Conservation (phyloP, 2,329 filamentous ascomycete species). For the Penicillium sp. region DNA sequence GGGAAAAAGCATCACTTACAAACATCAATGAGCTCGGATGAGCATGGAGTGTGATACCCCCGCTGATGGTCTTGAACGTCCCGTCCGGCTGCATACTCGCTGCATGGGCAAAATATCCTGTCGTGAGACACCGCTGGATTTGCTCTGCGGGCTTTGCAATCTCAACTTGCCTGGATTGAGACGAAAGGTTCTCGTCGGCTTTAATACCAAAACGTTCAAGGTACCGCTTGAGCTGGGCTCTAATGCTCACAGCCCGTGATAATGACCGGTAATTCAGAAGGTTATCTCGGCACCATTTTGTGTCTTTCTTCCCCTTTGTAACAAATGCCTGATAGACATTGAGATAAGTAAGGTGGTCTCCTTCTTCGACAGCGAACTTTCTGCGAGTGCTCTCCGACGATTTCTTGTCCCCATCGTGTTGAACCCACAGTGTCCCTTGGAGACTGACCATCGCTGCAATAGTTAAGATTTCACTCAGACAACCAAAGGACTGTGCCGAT, state of each 20-base stretch:
- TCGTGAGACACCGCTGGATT: slow-evolving; percentile 82
- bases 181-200: slow-evolving; percentile 64
- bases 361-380: slow-evolving; percentile 89
- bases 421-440: slow-evolving; percentile 81
- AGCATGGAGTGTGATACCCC: slow-evolving; percentile 76
- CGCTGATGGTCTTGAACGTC: slow-evolving; percentile 83
- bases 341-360: slow-evolving; percentile 88
- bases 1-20: slow-evolving; percentile 47
- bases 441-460: slow-evolving; percentile 94
- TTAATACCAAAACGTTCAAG: slow-evolving; percentile 82
- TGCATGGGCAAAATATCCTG: slow-evolving; percentile 91
- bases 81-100: slow-evolving; percentile 94
- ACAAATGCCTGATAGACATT: slow-evolving; percentile 94
- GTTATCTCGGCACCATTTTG: slow-evolving; percentile 86
- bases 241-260: slow-evolving; percentile 80
- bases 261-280: slow-evolving; percentile 86
- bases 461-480: slow-evolving; percentile 82
- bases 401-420: slow-evolving; percentile 77
- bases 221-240: slow-evolving; percentile 83
- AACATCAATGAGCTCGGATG: slow-evolving; percentile 95
- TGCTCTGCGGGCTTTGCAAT: slow-evolving; percentile 66
- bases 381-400: slow-evolving; percentile 73
- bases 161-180: slow-evolving; percentile 36
- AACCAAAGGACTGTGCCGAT: slow-evolving; percentile 73
- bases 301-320: slow-evolving; percentile 79